Evolutionary conservation across 352 stramenopile genomes (phyloP), one percentile per base, ranked within the genome.

Genomic region (Phytophthora megakarya): DNA sequence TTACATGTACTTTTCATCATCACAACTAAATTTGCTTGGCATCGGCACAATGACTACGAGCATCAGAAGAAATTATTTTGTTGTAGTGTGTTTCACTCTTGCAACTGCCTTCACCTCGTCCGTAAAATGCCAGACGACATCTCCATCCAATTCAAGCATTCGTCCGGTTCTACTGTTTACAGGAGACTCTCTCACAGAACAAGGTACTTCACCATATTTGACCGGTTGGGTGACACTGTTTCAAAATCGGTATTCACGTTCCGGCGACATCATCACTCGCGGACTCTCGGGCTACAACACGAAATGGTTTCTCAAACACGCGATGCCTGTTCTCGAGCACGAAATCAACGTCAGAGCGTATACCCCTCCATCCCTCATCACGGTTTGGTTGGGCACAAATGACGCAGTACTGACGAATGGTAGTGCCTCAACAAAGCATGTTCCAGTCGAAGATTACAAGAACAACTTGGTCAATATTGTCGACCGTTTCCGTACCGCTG

Each of bases 311-410:
- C 18, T 84, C 9, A 35, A 76, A 21, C 43, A 71, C 12, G 75
- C 60, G 22, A 55, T 87, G n/a, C 70, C 73, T 1, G 38, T 53
- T 0, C 25, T 83, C 6, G 38, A 61, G 10, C 28, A 66, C 0
- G 79, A 90, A 42, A 67, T 86, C 54, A 22, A 10, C 18, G 33
- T 8, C 18, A 54, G 64, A 2, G 13, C 9, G 37, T 61, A 61
- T 32, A 42, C 46, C 9, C 37, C 58, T 42, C 72, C 76, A 5
- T 50, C 59, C 1, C 45, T 88, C 6, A 60, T 86, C 13, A 82
- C 75, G 12, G 22, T 89, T 25, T 88, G 69, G 68, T 57, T 90
- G 18, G 79, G 79, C 15, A 68, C 75, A 28, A 89, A 90, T 59
- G 79, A 89, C 33, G 73, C 75, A 0, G 74, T 51, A 7, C 58